Base-by-base conservation (phyloP, 352 stramenopile species). In the Phytophthora vignae region DNA sequence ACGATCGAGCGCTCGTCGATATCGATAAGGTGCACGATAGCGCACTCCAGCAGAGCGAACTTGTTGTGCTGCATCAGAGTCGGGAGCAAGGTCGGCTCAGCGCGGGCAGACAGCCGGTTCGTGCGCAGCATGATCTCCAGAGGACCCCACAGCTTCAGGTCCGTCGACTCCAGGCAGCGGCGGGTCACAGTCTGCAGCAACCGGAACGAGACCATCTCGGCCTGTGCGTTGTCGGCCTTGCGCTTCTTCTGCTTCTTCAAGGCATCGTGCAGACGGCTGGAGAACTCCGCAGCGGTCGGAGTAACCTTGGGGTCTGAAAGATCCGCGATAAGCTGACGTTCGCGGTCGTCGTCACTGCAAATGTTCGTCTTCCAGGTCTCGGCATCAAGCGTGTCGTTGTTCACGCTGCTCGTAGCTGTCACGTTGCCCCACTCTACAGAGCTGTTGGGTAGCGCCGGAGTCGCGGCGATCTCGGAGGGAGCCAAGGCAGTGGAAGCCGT, bases 1-100 rank as follows among this genome's bases (percentile, higher is more conserved):
- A 95, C 84, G 59, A 93, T 77, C 8, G 84, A 82, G 38, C 78
- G 83, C 76, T 96, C 89, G 64, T 96, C 87, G 59, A 96, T 85
- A 65, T 96, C 89, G 6, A 87, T 77, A 15, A 96, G 67, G 59
- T 91, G 66, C n/a, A 77, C 55, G 27, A 96, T 82, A 25, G 84
- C 78, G 33, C 82, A 71, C 56, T 96, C 79, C 9, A 96, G 76
- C 14, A 94, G 67, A 49, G 76, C 74, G 62, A 87, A 90, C 69
- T 94, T 85, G 31, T 86, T 73, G 76, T 91, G 70, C 55, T 87
- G 72, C 76, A 94, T 92, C 52, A 94, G 58, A 49, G 74, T 84
- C 0, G 85, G 82, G 25, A 96, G 56, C 4, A 96, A 70, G 42
- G 81, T 69, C 8, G 89, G 89, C 36, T 95, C 73, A 14, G 78